phyloP scores from a whole-genome alignment of 306 rosid genomes.

The Neltuma alba region DNA sequence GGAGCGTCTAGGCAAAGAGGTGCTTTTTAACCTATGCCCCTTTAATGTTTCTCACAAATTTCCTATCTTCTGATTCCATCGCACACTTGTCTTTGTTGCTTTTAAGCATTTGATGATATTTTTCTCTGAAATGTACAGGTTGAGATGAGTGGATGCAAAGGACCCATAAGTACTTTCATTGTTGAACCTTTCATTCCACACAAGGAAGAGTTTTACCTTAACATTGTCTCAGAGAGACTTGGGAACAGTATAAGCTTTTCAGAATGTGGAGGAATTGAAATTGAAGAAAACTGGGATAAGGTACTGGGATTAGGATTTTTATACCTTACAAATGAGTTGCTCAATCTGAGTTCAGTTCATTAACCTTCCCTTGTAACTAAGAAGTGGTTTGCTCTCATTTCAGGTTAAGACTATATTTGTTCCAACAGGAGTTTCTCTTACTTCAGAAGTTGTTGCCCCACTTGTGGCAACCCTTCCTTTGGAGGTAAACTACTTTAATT shows the following conservation, averaged over 20 bases:
- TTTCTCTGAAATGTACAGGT: slow-evolving; percentile 49
- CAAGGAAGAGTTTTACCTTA: slow-evolving; percentile 85
- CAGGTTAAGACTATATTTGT: slow-evolving; percentile 89
- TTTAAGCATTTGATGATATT: slow-evolving; percentile 21
- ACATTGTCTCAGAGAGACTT: slow-evolving; percentile 85
- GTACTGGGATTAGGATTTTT: slow-evolving; percentile 37
- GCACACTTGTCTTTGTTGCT: background rate
- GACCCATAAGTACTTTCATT: slow-evolving; percentile 95
- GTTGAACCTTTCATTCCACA: slow-evolving; percentile 95
- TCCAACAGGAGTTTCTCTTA: slow-evolving; percentile 73
- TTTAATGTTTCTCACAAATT: slow-evolving; percentile 9
- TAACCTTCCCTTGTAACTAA: slow-evolving; percentile 3
- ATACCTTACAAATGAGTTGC: background rate
- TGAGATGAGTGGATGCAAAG: slow-evolving; percentile 90
- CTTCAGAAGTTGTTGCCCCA: slow-evolving; percentile 73
- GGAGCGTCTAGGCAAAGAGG: slow-evolving; percentile 94
- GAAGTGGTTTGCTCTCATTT: slow-evolving; percentile 23
- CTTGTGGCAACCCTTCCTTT: slow-evolving; percentile 86
- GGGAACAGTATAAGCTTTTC: slow-evolving; percentile 89
- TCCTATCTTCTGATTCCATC: background rate
- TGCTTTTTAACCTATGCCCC: slow-evolving; percentile 25
- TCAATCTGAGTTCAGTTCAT: slow-evolving; percentile 8
- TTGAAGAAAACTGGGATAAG: slow-evolving; percentile 99
- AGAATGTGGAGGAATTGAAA: slow-evolving; percentile 96
- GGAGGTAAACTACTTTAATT: slow-evolving; percentile 57